These are phyloP conservation scores for Fusarium sp. DNA, from an alignment of 2,329 filamentous ascomycete species.

Conservation along the genomic window DNA sequence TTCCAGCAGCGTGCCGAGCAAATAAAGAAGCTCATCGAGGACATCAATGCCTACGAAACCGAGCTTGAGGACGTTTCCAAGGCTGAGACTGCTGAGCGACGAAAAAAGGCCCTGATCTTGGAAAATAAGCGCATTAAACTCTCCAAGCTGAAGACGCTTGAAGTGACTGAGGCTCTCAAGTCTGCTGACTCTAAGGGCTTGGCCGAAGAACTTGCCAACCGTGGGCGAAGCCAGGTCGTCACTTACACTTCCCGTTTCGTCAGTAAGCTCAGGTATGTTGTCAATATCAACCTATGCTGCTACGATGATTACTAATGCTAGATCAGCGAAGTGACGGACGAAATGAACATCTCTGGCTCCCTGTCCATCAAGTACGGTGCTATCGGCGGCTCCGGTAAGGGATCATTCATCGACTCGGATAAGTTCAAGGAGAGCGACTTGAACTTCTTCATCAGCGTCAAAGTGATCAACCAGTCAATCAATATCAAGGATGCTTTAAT, in stretches of 20 bases:
- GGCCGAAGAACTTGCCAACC: constrained; percentile 3
- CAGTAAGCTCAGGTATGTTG: neutral
- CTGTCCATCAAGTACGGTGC: neutral
- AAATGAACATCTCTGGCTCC: constrained; percentile 5
- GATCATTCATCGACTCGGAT: neutral
- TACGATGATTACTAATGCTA: neutral
- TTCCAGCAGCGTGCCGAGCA: constrained; percentile 1
- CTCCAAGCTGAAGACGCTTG: constrained; percentile 1
- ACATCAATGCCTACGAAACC: neutral
- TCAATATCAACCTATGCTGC: fast-evolving
- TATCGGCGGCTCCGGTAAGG: neutral
- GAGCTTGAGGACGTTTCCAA: neutral
- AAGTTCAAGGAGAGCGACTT: constrained; percentile 9
- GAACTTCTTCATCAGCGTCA: constrained; percentile 9
- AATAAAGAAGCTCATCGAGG: constrained; percentile 5
- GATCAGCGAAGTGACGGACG: neutral
- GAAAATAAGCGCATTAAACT: constrained; percentile 1
- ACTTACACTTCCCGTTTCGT: neutral
- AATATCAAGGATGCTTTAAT: constrained; percentile 3
- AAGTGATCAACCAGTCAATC: constrained; percentile 5
- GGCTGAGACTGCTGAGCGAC: neutral
- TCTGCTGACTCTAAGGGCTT: neutral
- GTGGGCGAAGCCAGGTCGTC: neutral
- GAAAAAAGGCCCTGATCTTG: neutral
- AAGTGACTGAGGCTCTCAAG: constrained; percentile 5